phyloP scores from a whole-genome alignment of 164 flowering plant species.

The Vitis labrusca region DNA sequence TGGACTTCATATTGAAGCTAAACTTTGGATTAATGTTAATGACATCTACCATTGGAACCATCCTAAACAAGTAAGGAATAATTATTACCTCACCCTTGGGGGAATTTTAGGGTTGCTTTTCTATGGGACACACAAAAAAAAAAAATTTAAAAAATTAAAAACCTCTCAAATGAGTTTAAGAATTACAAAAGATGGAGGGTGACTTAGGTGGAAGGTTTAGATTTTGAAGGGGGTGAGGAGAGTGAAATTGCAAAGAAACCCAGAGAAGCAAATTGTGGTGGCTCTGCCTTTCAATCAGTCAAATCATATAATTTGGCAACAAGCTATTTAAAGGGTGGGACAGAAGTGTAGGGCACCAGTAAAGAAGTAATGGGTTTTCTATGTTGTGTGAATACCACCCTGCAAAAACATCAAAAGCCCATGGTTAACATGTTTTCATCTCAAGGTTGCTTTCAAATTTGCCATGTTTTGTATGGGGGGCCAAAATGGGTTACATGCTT shows the following conservation, averaged over 20 bases:
- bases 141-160: too few relatives aligned
- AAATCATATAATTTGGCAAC: conserved; percentile 10
- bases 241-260: too few relatives aligned
- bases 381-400: background rate
- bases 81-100: conserved; percentile 3
- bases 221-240: too few relatives aligned
- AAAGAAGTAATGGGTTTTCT: background rate
- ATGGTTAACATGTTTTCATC: background rate
- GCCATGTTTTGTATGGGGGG: conserved; percentile 2
- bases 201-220: too few relatives aligned
- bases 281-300: conserved; percentile 16
- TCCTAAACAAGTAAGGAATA: conserved; percentile 10
- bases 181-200: too few relatives aligned
- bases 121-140: too few relatives aligned
- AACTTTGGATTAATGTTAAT: background rate
- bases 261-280: too few relatives aligned
- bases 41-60: too few relatives aligned
- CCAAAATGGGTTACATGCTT: background rate
- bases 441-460: conserved; percentile 22
- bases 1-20: too few relatives aligned
- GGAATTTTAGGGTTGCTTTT: conserved; percentile 1
- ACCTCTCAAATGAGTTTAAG: too few relatives aligned
- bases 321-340: conserved; percentile 5
- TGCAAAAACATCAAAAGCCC: background rate
- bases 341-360: background rate